Conservation (phyloP, 768 basidiomycete species). For the Sistotremastrum suecicum region DNA sequence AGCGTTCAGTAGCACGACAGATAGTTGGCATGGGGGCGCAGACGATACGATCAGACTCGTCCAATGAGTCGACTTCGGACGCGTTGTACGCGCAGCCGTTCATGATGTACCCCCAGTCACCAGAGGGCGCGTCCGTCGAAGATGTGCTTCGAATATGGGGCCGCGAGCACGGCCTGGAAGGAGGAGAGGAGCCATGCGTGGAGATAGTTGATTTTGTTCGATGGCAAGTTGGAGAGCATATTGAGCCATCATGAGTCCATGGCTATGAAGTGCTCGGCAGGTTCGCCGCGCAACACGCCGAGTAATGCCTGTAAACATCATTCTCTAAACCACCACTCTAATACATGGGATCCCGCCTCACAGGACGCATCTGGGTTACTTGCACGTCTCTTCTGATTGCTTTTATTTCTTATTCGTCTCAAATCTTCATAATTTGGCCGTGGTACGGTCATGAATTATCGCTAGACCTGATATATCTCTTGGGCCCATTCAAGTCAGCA, state of each 20-base stretch:
- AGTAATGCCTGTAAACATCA: too few species aligned
- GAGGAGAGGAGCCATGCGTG: slow-evolving; percentile 15
- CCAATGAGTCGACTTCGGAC: slow-evolving; percentile 19
- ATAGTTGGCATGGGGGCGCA: slow-evolving; percentile 70
- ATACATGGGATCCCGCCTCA: slow-evolving; percentile 26
- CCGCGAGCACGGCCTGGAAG: slow-evolving; percentile 28
- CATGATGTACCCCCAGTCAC: slow-evolving; percentile 20
- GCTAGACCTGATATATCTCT: slow-evolving; percentile 57
- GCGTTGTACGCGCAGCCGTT: slow-evolving; percentile 63
- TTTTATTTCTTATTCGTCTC: slow-evolving; percentile 83
- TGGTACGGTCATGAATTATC: slow-evolving; percentile 76
- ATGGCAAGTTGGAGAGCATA: slow-evolving; percentile 16
- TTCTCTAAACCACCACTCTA: too few species aligned
- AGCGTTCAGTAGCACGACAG: slow-evolving; percentile 71
- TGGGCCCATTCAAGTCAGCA: slow-evolving; percentile 84
- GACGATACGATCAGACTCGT: slow-evolving; percentile 24
- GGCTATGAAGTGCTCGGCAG: too few species aligned
- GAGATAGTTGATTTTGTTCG: slow-evolving; percentile 16
- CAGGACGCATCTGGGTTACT: slow-evolving; percentile 51
- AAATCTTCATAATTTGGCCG: slow-evolving; percentile 83
- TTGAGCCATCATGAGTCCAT: too few species aligned
- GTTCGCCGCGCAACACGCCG: too few species aligned
- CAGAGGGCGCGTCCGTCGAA: slow-evolving; percentile 15
- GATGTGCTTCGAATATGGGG: slow-evolving; percentile 42
- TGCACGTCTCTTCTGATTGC: slow-evolving; percentile 59